These are phyloP conservation scores for Skeletonema menzelii DNA, from an alignment of 108 stramenopile genomes.

Conservation along the genomic window DNA sequence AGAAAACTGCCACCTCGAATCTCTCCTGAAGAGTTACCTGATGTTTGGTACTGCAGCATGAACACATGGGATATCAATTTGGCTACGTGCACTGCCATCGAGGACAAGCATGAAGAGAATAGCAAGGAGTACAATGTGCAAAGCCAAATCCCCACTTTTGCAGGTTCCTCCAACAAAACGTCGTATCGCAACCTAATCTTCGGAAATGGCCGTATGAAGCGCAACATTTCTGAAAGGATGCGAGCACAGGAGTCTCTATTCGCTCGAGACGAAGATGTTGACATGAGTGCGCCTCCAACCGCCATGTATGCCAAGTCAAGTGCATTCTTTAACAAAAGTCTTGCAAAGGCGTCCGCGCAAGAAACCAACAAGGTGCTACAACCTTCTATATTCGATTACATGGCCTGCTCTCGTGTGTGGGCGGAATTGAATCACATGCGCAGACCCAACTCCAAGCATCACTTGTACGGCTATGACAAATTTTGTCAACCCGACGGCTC, in stretches of 20 bases:
- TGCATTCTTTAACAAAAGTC: constrained; percentile 59
- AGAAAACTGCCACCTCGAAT: constrained; percentile 76
- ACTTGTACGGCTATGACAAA: constrained; percentile 10
- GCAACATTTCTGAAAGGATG: constrained; percentile 72
- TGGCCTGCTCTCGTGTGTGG: constrained; percentile 66
- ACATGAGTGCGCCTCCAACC: constrained; percentile 55
- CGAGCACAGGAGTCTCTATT: constrained; percentile 85
- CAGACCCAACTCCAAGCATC: constrained; percentile 12
- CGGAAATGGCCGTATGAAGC: constrained; percentile 64
- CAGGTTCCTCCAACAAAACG: constrained; percentile 52
- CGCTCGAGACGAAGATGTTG: constrained; percentile 50
- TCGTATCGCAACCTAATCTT: constrained; percentile 84
- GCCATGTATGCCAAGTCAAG: constrained; percentile 81
- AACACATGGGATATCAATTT: constrained; percentile 80
- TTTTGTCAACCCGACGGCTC: constrained; percentile 31
- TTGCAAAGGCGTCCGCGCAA: constrained; percentile 46
- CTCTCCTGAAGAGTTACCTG: constrained; percentile 69
- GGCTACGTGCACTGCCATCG: constrained; percentile 74
- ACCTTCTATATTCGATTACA: constrained; percentile 64
- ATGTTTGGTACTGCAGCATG: constrained; percentile 83
- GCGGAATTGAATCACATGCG: constrained; percentile 51
- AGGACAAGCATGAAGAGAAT: constrained; percentile 75
- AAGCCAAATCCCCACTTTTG: constrained; percentile 33
- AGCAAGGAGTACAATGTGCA: constrained; percentile 46
- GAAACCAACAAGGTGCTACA: constrained; percentile 46